Evolutionary conservation across 495 filamentous ascomycete species (phyloP).

Genomic region (Aspergillus bridgeri): DNA sequence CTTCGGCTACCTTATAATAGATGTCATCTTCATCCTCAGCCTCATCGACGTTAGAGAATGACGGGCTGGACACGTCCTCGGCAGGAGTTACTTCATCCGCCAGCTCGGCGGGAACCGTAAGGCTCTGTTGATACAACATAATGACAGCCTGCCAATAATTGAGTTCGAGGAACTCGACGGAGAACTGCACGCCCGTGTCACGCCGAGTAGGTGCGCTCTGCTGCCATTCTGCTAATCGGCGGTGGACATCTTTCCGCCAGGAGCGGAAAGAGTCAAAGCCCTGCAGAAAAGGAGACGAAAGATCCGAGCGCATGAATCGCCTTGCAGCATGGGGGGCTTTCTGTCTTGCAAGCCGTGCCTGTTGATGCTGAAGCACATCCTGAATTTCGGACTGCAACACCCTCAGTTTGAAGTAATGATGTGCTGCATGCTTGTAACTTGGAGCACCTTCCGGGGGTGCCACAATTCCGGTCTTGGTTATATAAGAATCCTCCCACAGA

Average conservation of each 20-base stretch:
- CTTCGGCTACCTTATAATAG: conserved; percentile 90
- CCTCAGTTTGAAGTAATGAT: conserved; percentile 90
- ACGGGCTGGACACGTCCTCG: conserved; percentile 62
- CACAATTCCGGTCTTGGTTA: conserved; percentile 76
- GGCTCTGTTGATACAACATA: conserved; percentile 88
- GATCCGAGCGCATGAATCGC: conserved; percentile 70
- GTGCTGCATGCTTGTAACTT: conserved; percentile 83
- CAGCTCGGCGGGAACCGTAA: conserved; percentile 80
- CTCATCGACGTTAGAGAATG: conserved; percentile 53
- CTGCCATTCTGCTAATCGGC: conserved; percentile 82
- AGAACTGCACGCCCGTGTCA: conserved; percentile 83
- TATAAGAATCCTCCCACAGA: conserved; percentile 79
- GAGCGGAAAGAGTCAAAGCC: conserved; percentile 81
- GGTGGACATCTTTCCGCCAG: conserved; percentile 87
- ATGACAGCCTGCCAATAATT: conserved; percentile 99
- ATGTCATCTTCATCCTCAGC: conserved; percentile 84
- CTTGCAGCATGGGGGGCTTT: conserved; percentile 57
- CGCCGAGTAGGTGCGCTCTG: conserved; percentile 69
- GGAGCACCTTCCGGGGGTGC: conserved; percentile 52
- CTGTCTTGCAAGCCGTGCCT: conserved; percentile 52
- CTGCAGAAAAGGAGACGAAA: conserved; percentile 80
- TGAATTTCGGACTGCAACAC: conserved; percentile 93
- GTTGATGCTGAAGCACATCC: conserved; percentile 87
- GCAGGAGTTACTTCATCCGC: conserved; percentile 73
- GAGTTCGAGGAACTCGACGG: conserved; percentile 79